Evolutionary conservation across 2,329 filamentous ascomycete genomes (phyloP), one percentile per base, ranked within the genome.

Genomic region (Aspergillus calidoustus): DNA sequence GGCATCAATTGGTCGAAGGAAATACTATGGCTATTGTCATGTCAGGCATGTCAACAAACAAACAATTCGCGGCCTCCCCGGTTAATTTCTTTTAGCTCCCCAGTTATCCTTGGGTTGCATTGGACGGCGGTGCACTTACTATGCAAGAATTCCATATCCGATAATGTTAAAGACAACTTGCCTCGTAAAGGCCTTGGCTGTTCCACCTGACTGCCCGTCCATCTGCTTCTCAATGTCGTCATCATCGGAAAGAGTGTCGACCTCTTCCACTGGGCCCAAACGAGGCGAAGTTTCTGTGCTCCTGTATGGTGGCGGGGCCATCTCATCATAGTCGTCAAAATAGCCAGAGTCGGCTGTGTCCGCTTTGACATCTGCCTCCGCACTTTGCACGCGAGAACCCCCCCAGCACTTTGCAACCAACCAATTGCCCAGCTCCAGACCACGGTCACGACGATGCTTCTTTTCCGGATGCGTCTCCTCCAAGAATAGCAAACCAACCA

Each of bases 1-100:
- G 95, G 94, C 69, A 98, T 89, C 53, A 98, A 85, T 72, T 97
- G 91, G 77, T 99, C 95, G 70, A 96, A 95, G 0, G 93, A 96
- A 79, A 99, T 97, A 13, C 94, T 97, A 80, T 98, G 94, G 80
- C 93, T 97, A 71, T 46, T 64, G 34, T 49, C 52, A 71, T 74
- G 72, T 70, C 54, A 68, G 68, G 62, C 31, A 53, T 25, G 22
- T n/a, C 7, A 38, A 17, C 19, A 53, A 53, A 41, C n/a, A 53
- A 25, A 53, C 30, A 28, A 28, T 23, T 19, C 25, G 34, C 23
- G 19, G 38, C 13, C 22, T 22, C 23, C 25, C 25, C 25, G 25
- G 25, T 28, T 28, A 28, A 28, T 28, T 28, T 28, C 25, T 28
- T 28, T 28, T 28, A 28, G 25, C 25, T 19, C 23, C n/a, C 23